These are phyloP conservation scores for Clavaria fumosa DNA, from an alignment of 768 basidiomycete genomes.

Conservation along the genomic window DNA sequence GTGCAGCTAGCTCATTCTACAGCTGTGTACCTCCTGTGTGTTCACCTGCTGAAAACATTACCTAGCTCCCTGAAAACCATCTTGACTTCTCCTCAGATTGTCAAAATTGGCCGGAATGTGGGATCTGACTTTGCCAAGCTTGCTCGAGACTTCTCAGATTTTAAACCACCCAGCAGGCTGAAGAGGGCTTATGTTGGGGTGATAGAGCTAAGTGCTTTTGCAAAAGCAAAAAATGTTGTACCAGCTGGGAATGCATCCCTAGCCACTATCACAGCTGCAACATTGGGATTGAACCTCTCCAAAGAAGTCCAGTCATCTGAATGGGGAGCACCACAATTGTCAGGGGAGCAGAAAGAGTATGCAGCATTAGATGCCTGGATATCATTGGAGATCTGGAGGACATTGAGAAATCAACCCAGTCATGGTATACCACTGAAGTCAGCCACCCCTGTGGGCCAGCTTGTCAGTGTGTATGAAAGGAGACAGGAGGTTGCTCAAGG, in stretches of 20 bases:
- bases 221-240: constrained; percentile 8
- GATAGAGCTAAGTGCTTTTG: constrained; percentile 10
- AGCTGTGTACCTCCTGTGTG: neutral
- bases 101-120: constrained; percentile 11
- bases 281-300: constrained; percentile 4
- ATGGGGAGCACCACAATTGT: constrained; percentile 3
- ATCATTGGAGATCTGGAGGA: constrained; percentile 5
- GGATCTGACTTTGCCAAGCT: constrained; percentile 9
- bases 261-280: constrained; percentile 8
- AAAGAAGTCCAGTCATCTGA: constrained; percentile 5
- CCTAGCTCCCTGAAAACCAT: constrained; percentile 7
- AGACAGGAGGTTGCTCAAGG: constrained; percentile 3
- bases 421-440: constrained; percentile 8
- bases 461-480: constrained; percentile 7
- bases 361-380: constrained; percentile 9
- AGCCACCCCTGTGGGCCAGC: constrained; percentile 9
- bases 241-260: constrained; percentile 9
- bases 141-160: constrained; percentile 9
- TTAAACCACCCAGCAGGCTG: neutral
- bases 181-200: constrained; percentile 1
- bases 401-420: constrained; percentile 5
- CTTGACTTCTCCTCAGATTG: constrained; percentile 5
- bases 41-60: neutral
- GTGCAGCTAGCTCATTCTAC: constrained; percentile 2
- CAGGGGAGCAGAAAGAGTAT: constrained; percentile 7